Base-by-base conservation (phyloP, 2,329 filamentous ascomycete species). In the Ophiostoma populinum region DNA sequence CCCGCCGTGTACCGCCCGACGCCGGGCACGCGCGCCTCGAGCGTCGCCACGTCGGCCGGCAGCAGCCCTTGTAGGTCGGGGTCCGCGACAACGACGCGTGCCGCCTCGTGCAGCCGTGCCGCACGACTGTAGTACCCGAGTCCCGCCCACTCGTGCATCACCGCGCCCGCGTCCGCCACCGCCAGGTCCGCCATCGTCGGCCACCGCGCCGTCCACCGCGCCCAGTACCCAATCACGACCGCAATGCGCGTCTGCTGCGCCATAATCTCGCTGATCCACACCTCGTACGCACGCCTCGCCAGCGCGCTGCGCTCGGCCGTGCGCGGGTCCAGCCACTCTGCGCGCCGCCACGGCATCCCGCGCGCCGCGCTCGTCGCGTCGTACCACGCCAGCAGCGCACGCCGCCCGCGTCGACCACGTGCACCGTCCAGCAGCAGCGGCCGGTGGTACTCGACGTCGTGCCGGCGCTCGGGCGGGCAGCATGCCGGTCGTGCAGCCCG, bases 261-360 rank as follows among this genome's bases (percentile, higher is more conserved):
- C 71, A 76, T 76, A 44, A 75, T 67, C 53, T 76, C 71, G 46
- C 65, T 70, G 47, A 76, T 72, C 67, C 70, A 75, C 31, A 76
- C 70, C 48, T 75, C 63, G 52, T 76, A 76, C 2, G 70, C 71
- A 32, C 71, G 63, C 20, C 54, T 59, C 39, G 65, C 62, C 9
- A 74, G 54, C 3, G 49, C 50, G 4, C 11, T 32, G 32, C 12
- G 21, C 9, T 7, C 10, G 8, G 11, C n/a, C 21, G 20, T 22
- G 38, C 5, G 18, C 7, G 62, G 62, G 36, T 70, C 52, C 35
- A 69, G 54, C 66, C 69, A 76, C 2, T 58, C 41, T 43, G 71
- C 69, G 20, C 30, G 32, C 7, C 71, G 64, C 67, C 67, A 71
- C 2, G 67, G 67, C 67, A 71, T 71, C 10, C 54, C 50, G n/a